Evolutionary conservation across 495 filamentous ascomycete genomes (phyloP), one percentile per base, ranked within the genome.

Genomic region (Neurospora tetrasperma): DNA sequence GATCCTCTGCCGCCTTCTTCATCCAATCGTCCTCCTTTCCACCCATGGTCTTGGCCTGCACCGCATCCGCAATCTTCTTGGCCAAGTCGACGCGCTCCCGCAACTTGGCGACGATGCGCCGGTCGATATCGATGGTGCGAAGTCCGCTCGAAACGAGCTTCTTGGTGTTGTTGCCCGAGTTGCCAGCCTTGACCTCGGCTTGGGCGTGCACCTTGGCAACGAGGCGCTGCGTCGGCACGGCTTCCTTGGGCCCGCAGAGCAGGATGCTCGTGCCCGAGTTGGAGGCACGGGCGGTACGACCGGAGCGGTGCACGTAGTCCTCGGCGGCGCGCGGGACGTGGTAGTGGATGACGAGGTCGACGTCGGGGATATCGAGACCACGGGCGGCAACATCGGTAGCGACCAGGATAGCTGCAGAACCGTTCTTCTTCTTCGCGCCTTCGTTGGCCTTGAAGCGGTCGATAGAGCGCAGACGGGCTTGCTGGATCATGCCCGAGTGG

Each of bases 361-460:
- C 93, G 40, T 88, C 88, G 69, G 92, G 91, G 79, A 99, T 97
- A 82, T 99, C 96, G 70, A 99, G 89, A 78, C 96, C 96, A 73
- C 96, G 90, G n/a, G 96, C 95, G 1, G 96, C 96, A 59, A 98
- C 94, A 79, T 99, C 96, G 3, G 96, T 98, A 2, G 96, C 95
- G 12, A 99, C 87, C 3, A 99, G 88, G 70, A 98, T 81, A 42
- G 78, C 92, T 4, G 91, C 89, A 70, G 88, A 84, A 0, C 69
- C 40, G 42, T n/a, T 69, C 74, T 69, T 74, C 76, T 62, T 73
- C 62, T 73, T 75, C 59, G 40, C 40, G 14, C 83, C 79, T 31
- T 88, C 82, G 18, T 88, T 82, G 27, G 88, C 87, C 4, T 93
- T 93, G 82, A 98, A 98, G 31, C 93, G 91, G 78, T 99, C 96